Conservation (phyloP, 371 early-diverging fungal genomes). For the Mortierella sp. region DNA sequence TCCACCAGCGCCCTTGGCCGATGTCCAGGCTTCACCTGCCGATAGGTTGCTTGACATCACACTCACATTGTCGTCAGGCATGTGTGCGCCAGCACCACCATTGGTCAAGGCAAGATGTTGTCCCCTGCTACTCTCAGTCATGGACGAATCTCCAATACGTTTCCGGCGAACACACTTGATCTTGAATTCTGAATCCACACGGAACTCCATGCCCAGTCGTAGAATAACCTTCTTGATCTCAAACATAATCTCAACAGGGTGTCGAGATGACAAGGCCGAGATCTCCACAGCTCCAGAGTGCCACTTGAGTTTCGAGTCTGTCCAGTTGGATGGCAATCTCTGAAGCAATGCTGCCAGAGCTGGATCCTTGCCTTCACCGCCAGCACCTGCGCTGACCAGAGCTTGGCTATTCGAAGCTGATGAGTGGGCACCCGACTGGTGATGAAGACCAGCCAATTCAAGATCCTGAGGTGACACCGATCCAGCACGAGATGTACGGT, state of each 20-base stretch:
- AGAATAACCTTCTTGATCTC: conserved; percentile 74
- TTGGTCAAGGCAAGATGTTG: conserved; percentile 17
- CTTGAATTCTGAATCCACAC: conserved; percentile 78
- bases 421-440: conserved; percentile 21
- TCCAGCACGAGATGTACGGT: conserved; percentile 14
- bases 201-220: conserved; percentile 76
- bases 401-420: conserved; percentile 4
- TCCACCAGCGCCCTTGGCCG: conserved; percentile 36
- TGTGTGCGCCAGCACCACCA: conserved; percentile 7
- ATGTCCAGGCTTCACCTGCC: conserved; percentile 43
- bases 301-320: conserved; percentile 71
- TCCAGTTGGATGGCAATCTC: conserved; percentile 39
- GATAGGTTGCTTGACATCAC: conserved; percentile 52
- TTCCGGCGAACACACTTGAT: conserved; percentile 75
- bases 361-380: conserved; percentile 22
- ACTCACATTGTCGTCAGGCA: conserved; percentile 42
- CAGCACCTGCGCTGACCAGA: neutral
- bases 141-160: conserved; percentile 54
- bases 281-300: conserved; percentile 87
- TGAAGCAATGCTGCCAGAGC: conserved; percentile 29
- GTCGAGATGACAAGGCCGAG: conserved; percentile 76
- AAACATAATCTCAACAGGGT: conserved; percentile 75
- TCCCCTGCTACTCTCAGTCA: conserved; percentile 24
- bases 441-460: conserved; percentile 10
- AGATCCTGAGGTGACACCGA: conserved; percentile 30